Evolutionary conservation across 768 basidiomycete genomes (phyloP).

Genomic region (Pleurotus citrinopileatus): DNA sequence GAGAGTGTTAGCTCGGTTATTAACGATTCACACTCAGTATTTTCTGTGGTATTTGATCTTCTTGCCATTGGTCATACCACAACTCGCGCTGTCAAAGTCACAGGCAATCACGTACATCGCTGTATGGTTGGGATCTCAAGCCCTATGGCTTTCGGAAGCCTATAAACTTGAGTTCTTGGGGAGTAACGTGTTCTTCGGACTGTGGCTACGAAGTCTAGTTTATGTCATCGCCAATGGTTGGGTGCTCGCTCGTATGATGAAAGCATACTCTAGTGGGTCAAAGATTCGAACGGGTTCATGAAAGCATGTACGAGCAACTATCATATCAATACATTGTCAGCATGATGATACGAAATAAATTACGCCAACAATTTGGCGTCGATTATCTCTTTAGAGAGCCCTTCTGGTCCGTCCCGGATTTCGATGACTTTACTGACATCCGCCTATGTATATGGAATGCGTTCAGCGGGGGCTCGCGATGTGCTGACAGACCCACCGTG

Average conservation of each 20-base stretch:
- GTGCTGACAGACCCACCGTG: conserved; percentile 45
- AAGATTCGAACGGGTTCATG: background rate
- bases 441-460: conserved; percentile 40
- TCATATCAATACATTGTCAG: background rate
- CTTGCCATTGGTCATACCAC: conserved; percentile 77
- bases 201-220: conserved; percentile 78
- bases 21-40: conserved; percentile 52
- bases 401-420: conserved; percentile 77
- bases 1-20: conserved; percentile 1
- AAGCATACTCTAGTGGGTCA: conserved; percentile 29
- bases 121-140: conserved; percentile 80
- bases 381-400: conserved; percentile 69
- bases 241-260: conserved; percentile 69
- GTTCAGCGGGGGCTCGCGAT: background rate
- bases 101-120: conserved; percentile 38
- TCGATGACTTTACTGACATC: conserved; percentile 81
- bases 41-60: conserved; percentile 96
- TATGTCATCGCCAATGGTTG: conserved; percentile 79
- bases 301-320: conserved; percentile 61
- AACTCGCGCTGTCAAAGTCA: conserved; percentile 47
- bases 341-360: background rate
- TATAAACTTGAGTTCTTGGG: conserved; percentile 90
- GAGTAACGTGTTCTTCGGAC: conserved; percentile 60
- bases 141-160: conserved; percentile 86
- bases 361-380: conserved; percentile 52